Base-by-base conservation (phyloP, 208 protist genomes). In the Acanthamoeba culbertsoni region DNA sequence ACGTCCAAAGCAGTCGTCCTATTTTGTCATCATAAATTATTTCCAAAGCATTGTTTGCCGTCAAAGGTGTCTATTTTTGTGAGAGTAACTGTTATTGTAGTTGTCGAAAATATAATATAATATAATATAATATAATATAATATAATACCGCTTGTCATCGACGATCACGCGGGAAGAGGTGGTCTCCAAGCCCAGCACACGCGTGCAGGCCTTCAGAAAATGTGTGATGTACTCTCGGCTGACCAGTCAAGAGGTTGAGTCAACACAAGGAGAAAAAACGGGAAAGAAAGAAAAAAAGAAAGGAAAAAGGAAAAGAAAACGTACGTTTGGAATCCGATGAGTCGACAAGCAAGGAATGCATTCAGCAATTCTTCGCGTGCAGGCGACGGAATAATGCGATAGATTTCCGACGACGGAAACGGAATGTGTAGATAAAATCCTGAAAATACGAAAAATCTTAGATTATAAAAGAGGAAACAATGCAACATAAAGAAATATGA, bases 391-490 rank as follows among this genome's bases (percentile, higher is more conserved):
- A 98, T 43, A 59, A 96, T 96, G 59, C 96, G 71, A 79, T 94
- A 98, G 40, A 97, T 86, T 42, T 97, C 97, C 1, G 91, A 92
- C 0, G 95, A 90, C 14, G 97, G 96, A 51, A 96, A 97, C 1
- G 97, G 96, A 23, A 92, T 96, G 95, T 97, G 96, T 5, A 97
- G 48, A 63, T 97, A 97, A 63, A 97, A 97, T 0, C 94, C 65
- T 75, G 65, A 18, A 28, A 31, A 26, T 8, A 35, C 5, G 0
- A 4, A 31, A 65, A 14, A n/a, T n/a, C n/a, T n/a, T n/a, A 31
- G 2, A 65, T 18, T 31, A 5, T 33, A 65, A 14, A 31, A 1
- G 12, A 55, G 7, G 26, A 31, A 0, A 37, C 10, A 28, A 14
- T 14, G n/a, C 35, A 0, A 65, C 3, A 65, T 33, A 8, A 65